Percentiles rank a stretch among this genome's conserved stretches.
Evolutionary conservation across 148 eudicot species (phyloP).

Genomic region (Vaccinium macrocarpon): DNA sequence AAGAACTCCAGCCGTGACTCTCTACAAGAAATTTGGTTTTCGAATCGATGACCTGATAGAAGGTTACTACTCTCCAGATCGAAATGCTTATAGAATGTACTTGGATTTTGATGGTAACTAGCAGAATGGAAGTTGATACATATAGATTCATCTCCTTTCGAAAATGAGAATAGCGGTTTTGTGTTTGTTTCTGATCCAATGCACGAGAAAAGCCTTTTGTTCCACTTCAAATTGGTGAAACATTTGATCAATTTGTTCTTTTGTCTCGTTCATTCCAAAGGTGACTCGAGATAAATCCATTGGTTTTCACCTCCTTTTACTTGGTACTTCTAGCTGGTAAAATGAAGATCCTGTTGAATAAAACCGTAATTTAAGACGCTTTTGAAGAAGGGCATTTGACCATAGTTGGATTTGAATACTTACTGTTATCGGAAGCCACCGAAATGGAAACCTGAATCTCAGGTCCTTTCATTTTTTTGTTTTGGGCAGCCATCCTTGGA

Average conservation of each 20-base stretch:
- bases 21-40: conserved; percentile 81
- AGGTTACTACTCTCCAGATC: conserved; percentile 69
- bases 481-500: background rate
- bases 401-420: background rate
- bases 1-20: conserved; percentile 65
- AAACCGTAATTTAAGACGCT: background rate
- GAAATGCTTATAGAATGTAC: conserved; percentile 90
- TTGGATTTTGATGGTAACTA: conserved; percentile 45
- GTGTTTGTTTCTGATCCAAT: background rate
- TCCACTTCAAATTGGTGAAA: background rate
- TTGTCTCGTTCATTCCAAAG: background rate
- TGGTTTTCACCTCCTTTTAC: too few relatives aligned
- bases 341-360: background rate
- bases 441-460: background rate
- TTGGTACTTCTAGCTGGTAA: background rate
- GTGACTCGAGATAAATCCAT: too few relatives aligned
- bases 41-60: conserved; percentile 54
- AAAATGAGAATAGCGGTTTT: background rate
- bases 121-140: conserved; percentile 11
- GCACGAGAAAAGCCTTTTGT: background rate
- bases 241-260: background rate
- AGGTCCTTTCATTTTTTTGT: background rate
- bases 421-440: background rate
- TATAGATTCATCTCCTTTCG: background rate
- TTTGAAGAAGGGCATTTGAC: background rate